Base-by-base conservation (phyloP, 2,329 filamentous ascomycete genomes). In the Calonectria hawksworthii region DNA sequence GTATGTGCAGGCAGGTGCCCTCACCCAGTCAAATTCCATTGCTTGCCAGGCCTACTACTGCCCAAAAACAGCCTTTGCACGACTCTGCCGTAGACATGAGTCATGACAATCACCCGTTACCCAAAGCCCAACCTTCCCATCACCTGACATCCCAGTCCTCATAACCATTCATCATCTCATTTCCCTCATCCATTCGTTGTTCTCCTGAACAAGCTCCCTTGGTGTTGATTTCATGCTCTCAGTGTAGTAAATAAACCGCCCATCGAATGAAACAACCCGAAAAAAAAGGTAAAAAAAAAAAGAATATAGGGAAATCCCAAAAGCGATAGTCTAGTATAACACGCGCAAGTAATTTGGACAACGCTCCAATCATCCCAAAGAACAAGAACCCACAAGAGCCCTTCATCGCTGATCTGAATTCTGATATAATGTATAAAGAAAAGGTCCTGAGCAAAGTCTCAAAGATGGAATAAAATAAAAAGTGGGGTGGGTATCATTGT, bases 401-500 rank as follows among this genome's bases (percentile, higher is more conserved):
- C 56, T 75, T 68, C 65, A 64, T 76, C 75, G 75, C 78, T 76
- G 54, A 52, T 76, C 66, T 72, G 64, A 71, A 74, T 68, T 77
- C 66, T 70, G 74, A 76, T 68, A 70, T 56, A 75, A 65, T 76
- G 73, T 77, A 68, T 77, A 70, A 71, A 66, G 70, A 74, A 56
- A 68, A 72, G 44, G 10, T 23, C 44, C n/a, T 26, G 34, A 41
- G 34, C 7, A 18, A 10, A 28, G 14, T 28, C 56, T 47, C 68
- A 74, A 72, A 68, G 36, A 73, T 3, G 18, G 41, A 44, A 41
- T 21, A 76, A 74, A 75, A 75, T 51, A 76, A 67, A 68, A 71
- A 76, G 72, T 56, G 72, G 76, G 70, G 70, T 69, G 80, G 79
- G 77, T 77, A 79, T 81, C 76, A 81, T 76, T 72, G 56, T 76